Evolutionary conservation across 495 filamentous ascomycete species (phyloP).

Genomic region (Tuber calosporum): DNA sequence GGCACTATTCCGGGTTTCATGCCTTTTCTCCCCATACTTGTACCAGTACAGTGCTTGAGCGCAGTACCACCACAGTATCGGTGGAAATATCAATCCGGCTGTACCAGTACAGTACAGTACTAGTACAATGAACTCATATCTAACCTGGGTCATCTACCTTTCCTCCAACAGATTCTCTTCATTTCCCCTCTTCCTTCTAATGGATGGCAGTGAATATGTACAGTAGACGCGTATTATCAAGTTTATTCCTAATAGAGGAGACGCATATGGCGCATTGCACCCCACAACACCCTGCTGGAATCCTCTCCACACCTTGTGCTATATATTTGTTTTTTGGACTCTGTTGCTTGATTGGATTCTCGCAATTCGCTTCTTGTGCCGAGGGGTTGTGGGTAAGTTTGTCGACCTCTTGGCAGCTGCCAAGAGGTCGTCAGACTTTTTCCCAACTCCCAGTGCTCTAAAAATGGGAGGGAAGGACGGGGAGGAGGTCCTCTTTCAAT

Average conservation of each 20-base stretch:
- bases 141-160: background rate
- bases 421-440: too few relatives aligned
- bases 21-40: too few relatives aligned
- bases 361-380: constrained; percentile 24
- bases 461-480: background rate
- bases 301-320: background rate
- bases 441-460: too few relatives aligned
- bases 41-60: background rate
- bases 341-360: constrained; percentile 30
- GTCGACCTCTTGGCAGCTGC: too few relatives aligned
- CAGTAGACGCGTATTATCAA: too few relatives aligned
- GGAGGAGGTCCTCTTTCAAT: background rate
- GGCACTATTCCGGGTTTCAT: background rate
- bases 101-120: too few relatives aligned
- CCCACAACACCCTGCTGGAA: background rate
- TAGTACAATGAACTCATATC: background rate
- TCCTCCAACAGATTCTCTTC: background rate
- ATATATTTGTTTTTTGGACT: background rate
- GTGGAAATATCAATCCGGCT: background rate
- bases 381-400: too few relatives aligned
- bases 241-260: too few relatives aligned
- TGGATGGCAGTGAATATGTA: background rate
- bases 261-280: background rate
- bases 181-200: background rate
- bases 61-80: background rate